Evolutionary conservation across 2,329 filamentous ascomycete species (phyloP).

Genomic region (Penicillium olsonii): DNA sequence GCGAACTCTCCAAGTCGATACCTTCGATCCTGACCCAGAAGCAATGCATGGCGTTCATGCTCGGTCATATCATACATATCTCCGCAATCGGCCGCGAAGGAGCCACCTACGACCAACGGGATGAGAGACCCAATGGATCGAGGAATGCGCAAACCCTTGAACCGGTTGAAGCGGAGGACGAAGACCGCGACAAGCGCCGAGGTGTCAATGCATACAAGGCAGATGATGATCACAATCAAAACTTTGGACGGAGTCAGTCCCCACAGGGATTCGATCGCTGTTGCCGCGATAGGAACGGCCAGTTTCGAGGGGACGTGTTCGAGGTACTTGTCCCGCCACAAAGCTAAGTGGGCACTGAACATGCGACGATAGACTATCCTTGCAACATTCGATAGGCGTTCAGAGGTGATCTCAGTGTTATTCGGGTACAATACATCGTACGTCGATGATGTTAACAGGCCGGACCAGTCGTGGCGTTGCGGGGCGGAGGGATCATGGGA

Average conservation of each 20-base stretch:
- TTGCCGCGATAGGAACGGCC: not conserved
- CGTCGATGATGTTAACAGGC: slow-evolving; percentile 11
- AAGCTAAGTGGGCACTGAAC: slow-evolving; percentile 18
- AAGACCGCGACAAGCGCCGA: slow-evolving; percentile 21
- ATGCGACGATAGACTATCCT: slow-evolving; percentile 16
- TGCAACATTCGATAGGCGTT: slow-evolving; percentile 6
- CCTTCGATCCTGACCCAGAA: not conserved
- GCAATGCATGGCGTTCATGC: not conserved
- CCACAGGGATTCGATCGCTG: slow-evolving; percentile 12
- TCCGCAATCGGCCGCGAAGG: not conserved
- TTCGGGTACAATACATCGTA: slow-evolving; percentile 10
- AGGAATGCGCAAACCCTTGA: slow-evolving; percentile 17
- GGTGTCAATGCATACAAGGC: slow-evolving; percentile 19
- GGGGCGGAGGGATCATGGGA: not conserved
- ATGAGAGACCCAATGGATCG: slow-evolving; percentile 22
- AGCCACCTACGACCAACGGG: slow-evolving; percentile 16
- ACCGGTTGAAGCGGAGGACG: slow-evolving; percentile 13
- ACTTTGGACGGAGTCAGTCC: slow-evolving; percentile 15
- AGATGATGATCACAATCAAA: slow-evolving; percentile 19
- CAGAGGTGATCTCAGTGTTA: not conserved
- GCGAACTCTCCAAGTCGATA: not conserved
- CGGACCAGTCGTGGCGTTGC: slow-evolving; percentile 11
- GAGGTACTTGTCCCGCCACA: slow-evolving; percentile 18
- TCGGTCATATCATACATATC: not conserved
- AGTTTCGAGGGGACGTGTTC: not conserved